Base-by-base conservation (phyloP, 1,139 yeast genomes). In the Pichia sp. region DNA sequence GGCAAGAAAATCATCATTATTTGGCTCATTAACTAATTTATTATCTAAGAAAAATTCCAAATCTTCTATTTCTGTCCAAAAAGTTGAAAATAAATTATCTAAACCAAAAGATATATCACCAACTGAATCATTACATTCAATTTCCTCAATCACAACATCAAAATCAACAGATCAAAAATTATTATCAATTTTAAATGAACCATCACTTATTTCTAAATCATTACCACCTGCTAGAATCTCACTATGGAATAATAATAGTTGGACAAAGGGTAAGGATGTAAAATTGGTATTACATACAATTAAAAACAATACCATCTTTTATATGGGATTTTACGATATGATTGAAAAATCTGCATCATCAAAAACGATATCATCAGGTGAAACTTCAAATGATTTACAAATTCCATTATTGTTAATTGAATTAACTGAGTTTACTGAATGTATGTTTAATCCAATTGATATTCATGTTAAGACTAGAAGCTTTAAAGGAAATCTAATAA, bases 381-480 rank as follows among this genome's bases (percentile, higher is more conserved):
- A n/a, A n/a, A n/a, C n/a, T n/a, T n/a, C n/a, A n/a, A n/a, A n/a
- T n/a, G n/a, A n/a, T n/a, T n/a, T n/a, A n/a, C n/a, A n/a, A 1
- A 16, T 22, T 3, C 49, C 51, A 20, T 8, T 36, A 6, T 10
- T 33, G 33, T 45, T 37, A 45, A 47, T 44, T 12, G 54, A 42
- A 37, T 48, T 37, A 35, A 43, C 31, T n/a, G 23, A 33, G 9
- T 25, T 24, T 4, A 42, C 39, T 40, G 55, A 46, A 45, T 56
- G 42, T 41, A 45, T 40, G 29, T 30, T 58, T 3, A 51, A 56
- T 25, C 43, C 60, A 2, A 37, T 54, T 24, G 65, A 58, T 38
- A 37, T 62, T 16, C 64, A 61, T 23, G 25, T 60, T 5, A 53
- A 43, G 25, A 47, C 59, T 10, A 53, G 50, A 30, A 49, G 51